Evolutionary conservation across 176 grass and related monocot species (phyloP).

Genomic region (Poa pratensis): DNA sequence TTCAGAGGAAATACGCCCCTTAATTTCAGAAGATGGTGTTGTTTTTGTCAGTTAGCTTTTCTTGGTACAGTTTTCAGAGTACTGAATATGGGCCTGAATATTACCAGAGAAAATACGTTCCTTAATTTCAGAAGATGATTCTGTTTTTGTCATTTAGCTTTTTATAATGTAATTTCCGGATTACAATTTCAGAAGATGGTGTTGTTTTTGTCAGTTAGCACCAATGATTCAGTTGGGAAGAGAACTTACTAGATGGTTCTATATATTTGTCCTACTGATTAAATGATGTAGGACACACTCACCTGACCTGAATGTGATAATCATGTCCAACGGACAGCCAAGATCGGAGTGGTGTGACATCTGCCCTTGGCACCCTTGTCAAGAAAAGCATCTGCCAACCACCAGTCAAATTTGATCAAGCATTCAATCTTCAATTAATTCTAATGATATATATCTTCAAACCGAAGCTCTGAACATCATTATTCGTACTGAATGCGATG

Average conservation of each 20-base stretch:
- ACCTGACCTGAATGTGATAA: slow-evolving; percentile 26
- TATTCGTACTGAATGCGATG: not conserved
- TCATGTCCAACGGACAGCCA: slow-evolving; percentile 24
- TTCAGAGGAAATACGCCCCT: not conserved
- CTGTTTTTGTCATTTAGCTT: slow-evolving; percentile 31
- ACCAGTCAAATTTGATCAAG: slow-evolving; percentile 38
- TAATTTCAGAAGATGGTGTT: not conserved
- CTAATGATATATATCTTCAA: not conserved
- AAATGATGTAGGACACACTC: not conserved
- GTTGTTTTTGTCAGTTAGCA: slow-evolving; percentile 15
- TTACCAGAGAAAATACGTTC: not conserved
- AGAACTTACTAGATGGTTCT: slow-evolving; percentile 10
- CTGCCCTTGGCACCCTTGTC: slow-evolving; percentile 30
- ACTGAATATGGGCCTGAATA: not conserved
- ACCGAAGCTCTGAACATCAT: not conserved
- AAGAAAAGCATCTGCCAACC: slow-evolving; percentile 45
- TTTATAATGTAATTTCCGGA: not conserved
- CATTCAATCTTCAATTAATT: not conserved
- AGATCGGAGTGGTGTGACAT: slow-evolving; percentile 46
- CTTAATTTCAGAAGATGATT: not conserved
- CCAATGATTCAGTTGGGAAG: slow-evolving; percentile 39
- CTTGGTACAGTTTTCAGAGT: not conserved
- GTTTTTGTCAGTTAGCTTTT: not conserved
- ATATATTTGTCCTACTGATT: slow-evolving; percentile 6
- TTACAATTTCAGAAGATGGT: not conserved